Conservation (phyloP, 257 asterid species). For the Nicotiana knightiana region DNA sequence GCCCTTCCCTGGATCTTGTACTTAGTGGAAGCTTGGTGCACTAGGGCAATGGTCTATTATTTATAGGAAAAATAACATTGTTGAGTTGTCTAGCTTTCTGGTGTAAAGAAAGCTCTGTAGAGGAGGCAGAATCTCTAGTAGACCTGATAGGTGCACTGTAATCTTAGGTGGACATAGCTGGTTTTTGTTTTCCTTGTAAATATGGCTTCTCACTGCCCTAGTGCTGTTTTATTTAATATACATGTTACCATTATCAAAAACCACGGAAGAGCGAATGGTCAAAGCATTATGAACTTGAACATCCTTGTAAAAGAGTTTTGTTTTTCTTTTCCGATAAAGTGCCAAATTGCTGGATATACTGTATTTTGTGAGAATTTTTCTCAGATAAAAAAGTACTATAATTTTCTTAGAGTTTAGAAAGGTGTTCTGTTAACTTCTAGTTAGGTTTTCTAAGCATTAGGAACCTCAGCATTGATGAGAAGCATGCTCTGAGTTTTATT, state of each 20-base stretch:
- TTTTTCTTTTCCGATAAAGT: background rate
- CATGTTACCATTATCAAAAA: no score
- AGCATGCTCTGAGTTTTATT: background rate
- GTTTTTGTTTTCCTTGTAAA: no score
- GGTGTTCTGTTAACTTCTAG: background rate
- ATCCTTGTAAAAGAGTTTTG: background rate
- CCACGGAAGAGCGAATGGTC: background rate
- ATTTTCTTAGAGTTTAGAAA: background rate
- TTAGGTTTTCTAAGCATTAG: background rate
- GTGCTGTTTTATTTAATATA: no score
- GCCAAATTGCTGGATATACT: background rate
- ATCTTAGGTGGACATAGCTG: no score
- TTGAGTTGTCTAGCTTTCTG: background rate
- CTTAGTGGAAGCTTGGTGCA: background rate
- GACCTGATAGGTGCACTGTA: no score
- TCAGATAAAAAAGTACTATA: background rate
- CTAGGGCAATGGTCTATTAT: background rate
- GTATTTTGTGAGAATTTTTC: background rate
- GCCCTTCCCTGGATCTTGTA: background rate
- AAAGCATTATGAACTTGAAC: slow-evolving; percentile 3
- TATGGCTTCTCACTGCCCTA: no score
- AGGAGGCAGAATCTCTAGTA: no score
- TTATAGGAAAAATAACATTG: background rate
- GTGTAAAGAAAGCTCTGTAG: no score
- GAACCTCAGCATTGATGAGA: background rate